Evolutionary conservation across 2,329 filamentous ascomycete species (phyloP), one percentile per base, ranked within the genome.

Genomic region (Aspergillus hortae): DNA sequence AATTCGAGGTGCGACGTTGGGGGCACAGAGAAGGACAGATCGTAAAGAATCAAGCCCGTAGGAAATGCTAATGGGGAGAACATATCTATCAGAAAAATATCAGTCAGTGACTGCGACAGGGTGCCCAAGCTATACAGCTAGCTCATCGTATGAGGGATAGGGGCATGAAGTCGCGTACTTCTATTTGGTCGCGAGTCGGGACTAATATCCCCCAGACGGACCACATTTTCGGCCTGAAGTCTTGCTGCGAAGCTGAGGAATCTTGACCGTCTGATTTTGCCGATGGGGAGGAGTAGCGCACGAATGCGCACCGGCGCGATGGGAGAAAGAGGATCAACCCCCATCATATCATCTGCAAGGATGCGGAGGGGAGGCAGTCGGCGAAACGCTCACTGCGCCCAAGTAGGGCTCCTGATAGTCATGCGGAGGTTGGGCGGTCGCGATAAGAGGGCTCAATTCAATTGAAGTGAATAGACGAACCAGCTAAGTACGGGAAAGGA

Each of bases 11-110:
- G 90, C 30, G 89, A 90, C 30, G 85, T 80, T n/a, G 89, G 85
- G 21, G 90, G 88, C 50, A 88, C 78, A 64, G 90, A 87, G 55
- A 89, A 90, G 52, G 88, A 86, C 56, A 96, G 81, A 68, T 96
- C 88, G 79, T 94, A 96, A 63, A 96, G 81, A 55, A 97, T 87
- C 64, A 86, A 85, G 55, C 92, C 92, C 61, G 86, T 83, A 10
- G 90, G 91, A 70, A 94, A 96, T 12, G 88, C 89, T 64, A 94
- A 77, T 38, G 92, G 92, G 53, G 90, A 95, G 74, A 97, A 96
- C 86, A 94, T 92, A 72, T 90, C 91, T 96, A 69, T 48, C 55
- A 49, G 57, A 43, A 46, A 46, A 44, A 23, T 4, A 47, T 57
- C 56, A 63, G 66, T 64, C 51, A 65, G 56, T 46, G 45, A 53